phyloP scores from a whole-genome alignment of 1,284 basidiomycete species.

The Lentinus polychrous region DNA sequence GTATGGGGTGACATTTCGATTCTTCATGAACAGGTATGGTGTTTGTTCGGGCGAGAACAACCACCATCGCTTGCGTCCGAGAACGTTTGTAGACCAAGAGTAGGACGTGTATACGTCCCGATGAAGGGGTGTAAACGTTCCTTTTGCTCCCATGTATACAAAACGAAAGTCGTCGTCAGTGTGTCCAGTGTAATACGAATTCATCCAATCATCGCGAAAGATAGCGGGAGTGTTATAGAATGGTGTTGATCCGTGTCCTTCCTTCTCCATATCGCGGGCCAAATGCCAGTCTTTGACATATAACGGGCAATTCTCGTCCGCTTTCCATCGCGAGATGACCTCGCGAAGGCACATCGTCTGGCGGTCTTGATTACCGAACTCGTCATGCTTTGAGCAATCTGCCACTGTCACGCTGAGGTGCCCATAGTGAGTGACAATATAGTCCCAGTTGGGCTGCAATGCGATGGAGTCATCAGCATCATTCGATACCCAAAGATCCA shows the following conservation, averaged over 20 bases:
- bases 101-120: constrained; percentile 28
- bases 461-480: not conserved
- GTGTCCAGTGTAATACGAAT: constrained; percentile 23
- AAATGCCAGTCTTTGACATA: constrained; percentile 30
- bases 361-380: constrained; percentile 23
- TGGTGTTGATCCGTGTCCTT: not conserved
- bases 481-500: constrained; percentile 11
- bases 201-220: constrained; percentile 29
- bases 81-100: constrained; percentile 28
- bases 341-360: constrained; percentile 16
- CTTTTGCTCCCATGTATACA: constrained; percentile 24
- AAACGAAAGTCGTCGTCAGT: constrained; percentile 28
- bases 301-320: constrained; percentile 15
- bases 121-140: constrained; percentile 26
- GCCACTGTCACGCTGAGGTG: constrained; percentile 19
- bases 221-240: constrained; percentile 25
- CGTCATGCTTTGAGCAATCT: constrained; percentile 21
- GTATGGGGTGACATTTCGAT: constrained; percentile 17
- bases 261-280: constrained; percentile 12
- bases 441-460: constrained; percentile 18
- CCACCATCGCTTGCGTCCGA: constrained; percentile 28
- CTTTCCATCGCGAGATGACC: constrained; percentile 20
- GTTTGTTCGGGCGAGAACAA: constrained; percentile 25
- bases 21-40: constrained; percentile 18
- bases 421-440: constrained; percentile 17